Evolutionary conservation across 805 yeast species (phyloP).

Genomic region (Tetrapisispora arboricola): DNA sequence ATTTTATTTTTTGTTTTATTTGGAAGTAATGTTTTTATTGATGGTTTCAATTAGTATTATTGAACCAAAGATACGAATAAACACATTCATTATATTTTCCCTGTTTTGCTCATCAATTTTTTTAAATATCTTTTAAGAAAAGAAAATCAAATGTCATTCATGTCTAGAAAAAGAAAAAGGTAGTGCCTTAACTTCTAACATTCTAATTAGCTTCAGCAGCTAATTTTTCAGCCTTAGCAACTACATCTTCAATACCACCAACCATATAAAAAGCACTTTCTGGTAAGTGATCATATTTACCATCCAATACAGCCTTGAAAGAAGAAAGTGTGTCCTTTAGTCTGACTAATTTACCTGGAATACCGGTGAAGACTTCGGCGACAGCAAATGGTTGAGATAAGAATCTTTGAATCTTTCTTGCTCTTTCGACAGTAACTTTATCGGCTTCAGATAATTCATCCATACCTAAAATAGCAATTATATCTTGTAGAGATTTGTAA

Average conservation of each 20-base stretch:
- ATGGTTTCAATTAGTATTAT: neutral
- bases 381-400: constrained; percentile 99
- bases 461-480: constrained; percentile 99
- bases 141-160: neutral
- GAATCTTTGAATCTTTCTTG: constrained; percentile 99
- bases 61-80: too few species aligned
- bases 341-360: constrained; percentile 94
- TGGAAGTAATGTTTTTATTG: neutral
- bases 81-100: too few species aligned
- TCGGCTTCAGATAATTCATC: constrained; percentile 98
- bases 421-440: constrained; percentile 99
- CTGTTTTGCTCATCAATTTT: too few species aligned
- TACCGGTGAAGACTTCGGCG: constrained; percentile 99
- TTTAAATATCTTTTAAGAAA: too few species aligned
- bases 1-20: neutral
- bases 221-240: constrained; percentile 97
- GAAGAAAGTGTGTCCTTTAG: constrained; percentile 89
- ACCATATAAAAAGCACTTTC: constrained; percentile 99
- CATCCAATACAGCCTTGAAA: constrained; percentile 94
- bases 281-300: constrained; percentile 98
- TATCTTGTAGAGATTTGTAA: constrained; percentile 98
- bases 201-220: constrained; percentile 81
- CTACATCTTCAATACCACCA: constrained; percentile 98
- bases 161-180: neutral
- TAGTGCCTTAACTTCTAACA: neutral